Conservation (phyloP, 1,139 yeast genomes). For the Scheffersomyces insectosa region DNA sequence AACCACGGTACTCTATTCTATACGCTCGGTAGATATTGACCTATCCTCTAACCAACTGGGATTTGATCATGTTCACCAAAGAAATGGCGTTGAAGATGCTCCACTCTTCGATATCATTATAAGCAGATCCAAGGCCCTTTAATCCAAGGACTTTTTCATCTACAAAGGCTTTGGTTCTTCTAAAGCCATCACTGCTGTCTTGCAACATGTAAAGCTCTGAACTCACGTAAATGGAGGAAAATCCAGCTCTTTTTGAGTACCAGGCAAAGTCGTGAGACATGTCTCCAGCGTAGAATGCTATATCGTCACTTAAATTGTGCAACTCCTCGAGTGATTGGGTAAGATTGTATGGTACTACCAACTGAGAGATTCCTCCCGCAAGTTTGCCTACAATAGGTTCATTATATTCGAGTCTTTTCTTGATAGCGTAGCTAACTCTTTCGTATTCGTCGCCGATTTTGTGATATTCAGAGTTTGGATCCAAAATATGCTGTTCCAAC, state of each 20-base stretch:
- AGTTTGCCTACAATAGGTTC: constrained; percentile 48
- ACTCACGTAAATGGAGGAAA: constrained; percentile 70
- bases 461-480: constrained; percentile 28
- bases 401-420: constrained; percentile 65
- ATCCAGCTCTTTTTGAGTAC: constrained; percentile 81
- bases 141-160: constrained; percentile 58
- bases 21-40: background rate
- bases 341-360: constrained; percentile 57
- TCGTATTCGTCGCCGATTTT: constrained; percentile 52
- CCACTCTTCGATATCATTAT: constrained; percentile 73
- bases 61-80: constrained; percentile 64
- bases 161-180: constrained; percentile 65
- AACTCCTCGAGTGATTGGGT: constrained; percentile 60
- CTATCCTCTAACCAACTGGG: constrained; percentile 68
- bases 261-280: constrained; percentile 83
- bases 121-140: constrained; percentile 56
- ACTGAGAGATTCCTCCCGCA: constrained; percentile 51
- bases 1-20: too few relatives aligned
- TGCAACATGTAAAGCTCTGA: constrained; percentile 79
- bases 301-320: constrained; percentile 77
- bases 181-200: constrained; percentile 60
- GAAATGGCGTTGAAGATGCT: constrained; percentile 67
- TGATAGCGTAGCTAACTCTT: constrained; percentile 54
- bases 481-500: constrained; percentile 31
- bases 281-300: constrained; percentile 80